Conservation (phyloP, 306 rosid genomes). For the Rosa lucieae region DNA sequence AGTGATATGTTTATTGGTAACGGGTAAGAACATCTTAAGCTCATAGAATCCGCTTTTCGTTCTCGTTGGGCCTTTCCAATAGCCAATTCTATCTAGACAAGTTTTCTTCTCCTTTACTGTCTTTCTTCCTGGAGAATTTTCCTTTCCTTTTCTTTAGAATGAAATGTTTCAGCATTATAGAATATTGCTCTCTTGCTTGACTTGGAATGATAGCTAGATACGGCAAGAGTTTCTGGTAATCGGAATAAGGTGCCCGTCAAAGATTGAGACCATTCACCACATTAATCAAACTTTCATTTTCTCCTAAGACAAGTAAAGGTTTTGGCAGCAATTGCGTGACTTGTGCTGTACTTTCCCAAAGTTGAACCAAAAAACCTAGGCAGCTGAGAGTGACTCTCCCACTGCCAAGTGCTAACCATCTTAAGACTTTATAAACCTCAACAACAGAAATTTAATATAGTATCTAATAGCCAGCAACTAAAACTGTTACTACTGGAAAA, state of each 20-base stretch:
- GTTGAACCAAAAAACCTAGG: not conserved
- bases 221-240: slow-evolving; percentile 1
- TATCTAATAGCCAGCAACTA: not conserved
- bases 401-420: not conserved
- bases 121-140: not conserved
- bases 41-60: not conserved
- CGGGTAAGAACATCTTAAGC: not conserved
- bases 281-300: slow-evolving; percentile 26
- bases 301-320: slow-evolving; percentile 26
- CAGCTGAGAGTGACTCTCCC: not conserved
- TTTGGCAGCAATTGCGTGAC: slow-evolving; percentile 46
- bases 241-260: slow-evolving; percentile 13
- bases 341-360: slow-evolving; percentile 33
- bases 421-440: not conserved
- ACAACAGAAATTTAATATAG: not conserved
- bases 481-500: not conserved
- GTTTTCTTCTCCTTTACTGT: not conserved
- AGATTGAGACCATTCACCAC: slow-evolving; percentile 35
- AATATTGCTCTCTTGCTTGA: slow-evolving; percentile 2
- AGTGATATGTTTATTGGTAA: not conserved
- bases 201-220: not conserved
- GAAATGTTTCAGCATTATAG: not conserved
- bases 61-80: not conserved
- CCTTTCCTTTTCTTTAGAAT: not conserved
- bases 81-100: not conserved